phyloP scores from a whole-genome alignment of 2,329 filamentous ascomycete genomes.

The Thelonectria discophora region DNA sequence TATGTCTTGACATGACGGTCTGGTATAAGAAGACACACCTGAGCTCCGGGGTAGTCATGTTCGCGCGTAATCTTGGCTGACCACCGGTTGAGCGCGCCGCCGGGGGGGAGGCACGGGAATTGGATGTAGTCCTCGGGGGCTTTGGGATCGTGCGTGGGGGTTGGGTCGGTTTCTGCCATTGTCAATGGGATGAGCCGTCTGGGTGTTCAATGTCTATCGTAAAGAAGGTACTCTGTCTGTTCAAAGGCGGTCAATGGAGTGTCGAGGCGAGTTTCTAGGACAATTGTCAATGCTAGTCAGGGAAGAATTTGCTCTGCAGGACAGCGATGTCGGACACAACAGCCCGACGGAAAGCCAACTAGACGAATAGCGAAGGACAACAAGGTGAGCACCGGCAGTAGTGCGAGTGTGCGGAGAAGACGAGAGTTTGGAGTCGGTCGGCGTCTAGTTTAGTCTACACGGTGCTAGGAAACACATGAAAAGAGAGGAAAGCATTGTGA shows the following conservation, averaged over 20 bases:
- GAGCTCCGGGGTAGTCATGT: conserved; percentile 91
- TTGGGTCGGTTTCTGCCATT: conserved; percentile 39
- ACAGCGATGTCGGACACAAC: conserved; percentile 27
- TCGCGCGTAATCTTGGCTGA: conserved; percentile 82
- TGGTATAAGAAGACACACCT: conserved; percentile 61
- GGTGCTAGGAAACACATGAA: background rate
- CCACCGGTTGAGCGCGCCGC: conserved; percentile 79
- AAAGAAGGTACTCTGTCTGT: background rate
- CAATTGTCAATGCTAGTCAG: conserved; percentile 1
- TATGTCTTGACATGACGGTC: background rate
- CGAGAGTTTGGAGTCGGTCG: conserved; percentile 16
- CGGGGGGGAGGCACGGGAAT: conserved; percentile 61
- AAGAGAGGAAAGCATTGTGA: conserved; percentile 1
- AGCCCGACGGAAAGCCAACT: background rate
- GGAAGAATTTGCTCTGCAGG: conserved; percentile 2
- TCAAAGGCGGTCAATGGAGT: background rate
- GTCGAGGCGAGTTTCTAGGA: background rate
- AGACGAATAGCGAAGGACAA: conserved; percentile 4
- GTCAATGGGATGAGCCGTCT: conserved; percentile 9
- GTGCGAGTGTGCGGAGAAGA: conserved; percentile 14
- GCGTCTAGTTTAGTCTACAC: conserved; percentile 9
- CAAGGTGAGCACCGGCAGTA: conserved; percentile 12
- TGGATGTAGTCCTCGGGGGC: conserved; percentile 62
- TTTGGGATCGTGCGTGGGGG: conserved; percentile 52
- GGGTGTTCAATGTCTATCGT: background rate